Conservation (phyloP, 2,329 filamentous ascomycete species). For the Myriosclerotinia scirpicola region DNA sequence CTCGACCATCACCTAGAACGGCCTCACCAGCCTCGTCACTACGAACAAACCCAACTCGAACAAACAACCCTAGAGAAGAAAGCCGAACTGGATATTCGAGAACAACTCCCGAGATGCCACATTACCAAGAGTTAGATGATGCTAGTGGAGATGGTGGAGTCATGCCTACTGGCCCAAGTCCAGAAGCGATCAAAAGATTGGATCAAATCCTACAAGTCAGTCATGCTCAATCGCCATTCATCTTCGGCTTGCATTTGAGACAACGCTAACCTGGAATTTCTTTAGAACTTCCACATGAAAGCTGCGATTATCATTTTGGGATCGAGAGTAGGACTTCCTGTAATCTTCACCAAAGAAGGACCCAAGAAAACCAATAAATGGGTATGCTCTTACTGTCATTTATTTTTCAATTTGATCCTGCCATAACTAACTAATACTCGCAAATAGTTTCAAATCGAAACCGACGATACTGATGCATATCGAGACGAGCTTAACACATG, state of each 20-base stretch:
- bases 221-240: slow-evolving; percentile 21
- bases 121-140: slow-evolving; percentile 49
- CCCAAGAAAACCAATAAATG: slow-evolving; percentile 76
- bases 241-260: slow-evolving; percentile 4
- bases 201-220: slow-evolving; percentile 90
- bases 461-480: slow-evolving; percentile 89
- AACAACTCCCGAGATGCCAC: slow-evolving; percentile 51
- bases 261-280: slow-evolving; percentile 26
- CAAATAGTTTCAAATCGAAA: slow-evolving; percentile 84
- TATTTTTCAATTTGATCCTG: neutral
- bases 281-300: slow-evolving; percentile 87
- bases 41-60: slow-evolving; percentile 69
- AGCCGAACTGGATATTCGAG: slow-evolving; percentile 46
- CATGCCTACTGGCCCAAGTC: slow-evolving; percentile 52
- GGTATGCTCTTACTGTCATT: slow-evolving; percentile 54
- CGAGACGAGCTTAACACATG: slow-evolving; percentile 77
- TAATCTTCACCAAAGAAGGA: slow-evolving; percentile 56
- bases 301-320: slow-evolving; percentile 81
- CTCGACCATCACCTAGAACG: slow-evolving; percentile 69
- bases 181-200: slow-evolving; percentile 73
- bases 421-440: slow-evolving; percentile 17
- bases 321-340: slow-evolving; percentile 67
- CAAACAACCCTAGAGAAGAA: slow-evolving; percentile 73
- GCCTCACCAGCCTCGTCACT: slow-evolving; percentile 72
- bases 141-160: slow-evolving; percentile 47